These are phyloP conservation scores for Fraxinus quadrangulata DNA, from an alignment of 257 asterid genomes.

Conservation along the genomic window DNA sequence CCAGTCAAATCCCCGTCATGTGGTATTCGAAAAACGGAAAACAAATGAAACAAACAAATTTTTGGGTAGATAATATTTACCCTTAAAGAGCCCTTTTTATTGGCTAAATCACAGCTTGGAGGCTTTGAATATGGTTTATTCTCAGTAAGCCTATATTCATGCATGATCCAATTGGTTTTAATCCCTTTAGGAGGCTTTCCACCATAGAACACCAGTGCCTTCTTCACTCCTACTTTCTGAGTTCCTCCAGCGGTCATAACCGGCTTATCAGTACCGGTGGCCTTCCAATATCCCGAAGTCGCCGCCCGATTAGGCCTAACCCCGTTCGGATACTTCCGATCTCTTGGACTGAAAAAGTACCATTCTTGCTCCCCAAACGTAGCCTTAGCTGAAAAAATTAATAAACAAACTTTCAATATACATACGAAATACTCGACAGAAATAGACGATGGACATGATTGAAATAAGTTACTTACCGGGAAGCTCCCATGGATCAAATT, in stretches of 20 bases:
- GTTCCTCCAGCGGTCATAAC: constrained; percentile 53
- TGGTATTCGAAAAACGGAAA: no score
- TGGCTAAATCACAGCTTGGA: constrained; percentile 38
- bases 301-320: constrained; percentile 56
- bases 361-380: constrained; percentile 59
- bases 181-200: constrained; percentile 58
- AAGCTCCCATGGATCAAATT: constrained; percentile 62
- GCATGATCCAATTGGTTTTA: constrained; percentile 58
- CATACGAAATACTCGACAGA: no score
- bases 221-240: constrained; percentile 54
- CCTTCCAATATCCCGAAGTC: constrained; percentile 62
- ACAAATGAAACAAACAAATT: no score
- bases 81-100: constrained; percentile 6
- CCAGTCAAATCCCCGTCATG: no score
- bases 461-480: constrained; percentile 34
- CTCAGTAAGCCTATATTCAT: constrained; percentile 48
- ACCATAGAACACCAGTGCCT: constrained; percentile 52
- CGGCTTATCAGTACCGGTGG: constrained; percentile 62
- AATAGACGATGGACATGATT: no score
- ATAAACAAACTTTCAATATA: neutral
- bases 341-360: constrained; percentile 57
- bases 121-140: constrained; percentile 41
- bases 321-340: constrained; percentile 54
- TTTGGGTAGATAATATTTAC: neutral
- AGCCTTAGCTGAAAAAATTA: constrained; percentile 37